Conservation (phyloP, 2,329 filamentous ascomycete genomes). For the Colletotrichum kahawae region DNA sequence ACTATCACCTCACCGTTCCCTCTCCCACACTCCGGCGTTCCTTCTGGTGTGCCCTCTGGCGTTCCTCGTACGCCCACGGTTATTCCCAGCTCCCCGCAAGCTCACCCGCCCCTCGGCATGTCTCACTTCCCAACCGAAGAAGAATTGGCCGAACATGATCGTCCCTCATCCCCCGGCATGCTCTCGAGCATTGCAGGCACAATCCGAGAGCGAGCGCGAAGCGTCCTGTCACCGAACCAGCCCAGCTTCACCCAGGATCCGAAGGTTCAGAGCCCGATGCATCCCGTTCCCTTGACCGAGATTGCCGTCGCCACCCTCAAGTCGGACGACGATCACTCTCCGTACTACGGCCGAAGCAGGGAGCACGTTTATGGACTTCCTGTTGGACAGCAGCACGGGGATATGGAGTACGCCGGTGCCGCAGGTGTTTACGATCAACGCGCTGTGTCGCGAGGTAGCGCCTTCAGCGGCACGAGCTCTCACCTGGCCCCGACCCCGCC, state of each 20-base stretch:
- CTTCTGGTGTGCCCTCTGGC: constrained; percentile 25
- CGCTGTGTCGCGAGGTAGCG: constrained; percentile 43
- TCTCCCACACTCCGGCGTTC: not conserved
- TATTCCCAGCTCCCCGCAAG: constrained; percentile 3
- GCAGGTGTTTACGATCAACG: constrained; percentile 40
- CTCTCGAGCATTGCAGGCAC: constrained; percentile 64
- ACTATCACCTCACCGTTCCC: constrained; percentile 13
- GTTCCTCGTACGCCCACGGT: constrained; percentile 30
- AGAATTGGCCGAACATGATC: constrained; percentile 60
- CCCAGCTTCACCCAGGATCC: constrained; percentile 42
- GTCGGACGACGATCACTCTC: constrained; percentile 44
- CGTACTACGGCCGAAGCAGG: constrained; percentile 41
- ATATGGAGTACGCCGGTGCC: constrained; percentile 55
- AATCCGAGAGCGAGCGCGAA: constrained; percentile 52
- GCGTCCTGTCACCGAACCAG: constrained; percentile 42
- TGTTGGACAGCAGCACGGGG: constrained; percentile 47
- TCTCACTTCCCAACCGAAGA: constrained; percentile 77
- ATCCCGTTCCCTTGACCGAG: constrained; percentile 67
- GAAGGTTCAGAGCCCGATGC: constrained; percentile 59
- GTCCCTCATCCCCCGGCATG: constrained; percentile 50
- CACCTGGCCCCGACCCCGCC: constrained; percentile 64
- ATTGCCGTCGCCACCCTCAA: constrained; percentile 58
- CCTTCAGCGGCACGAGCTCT: constrained; percentile 45
- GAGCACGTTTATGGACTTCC: constrained; percentile 49
- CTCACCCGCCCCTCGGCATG: constrained; percentile 85